phyloP scores from a whole-genome alignment of 2,329 filamentous ascomycete species.

The Botrytis medusae region DNA sequence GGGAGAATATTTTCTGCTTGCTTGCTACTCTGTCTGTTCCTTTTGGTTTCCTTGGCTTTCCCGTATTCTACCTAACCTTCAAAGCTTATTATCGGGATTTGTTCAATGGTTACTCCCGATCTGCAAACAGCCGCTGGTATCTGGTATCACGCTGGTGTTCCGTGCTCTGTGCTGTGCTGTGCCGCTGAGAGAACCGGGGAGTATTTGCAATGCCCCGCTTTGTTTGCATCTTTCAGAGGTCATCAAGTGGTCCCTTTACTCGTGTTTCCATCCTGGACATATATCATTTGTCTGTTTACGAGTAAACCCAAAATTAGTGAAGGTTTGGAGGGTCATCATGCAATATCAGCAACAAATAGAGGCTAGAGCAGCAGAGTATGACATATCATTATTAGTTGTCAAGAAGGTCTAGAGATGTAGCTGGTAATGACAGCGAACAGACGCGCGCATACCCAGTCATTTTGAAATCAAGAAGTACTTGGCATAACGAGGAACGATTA shows the following conservation, averaged over 20 bases:
- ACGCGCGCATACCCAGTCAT: background rate
- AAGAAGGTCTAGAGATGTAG: background rate
- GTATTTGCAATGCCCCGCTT: conserved; percentile 3
- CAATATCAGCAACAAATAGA: background rate
- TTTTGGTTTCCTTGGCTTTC: background rate
- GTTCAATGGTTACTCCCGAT: background rate
- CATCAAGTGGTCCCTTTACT: background rate
- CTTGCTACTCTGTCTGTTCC: background rate
- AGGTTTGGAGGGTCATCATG: background rate
- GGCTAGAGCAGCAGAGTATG: background rate
- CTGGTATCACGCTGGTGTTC: background rate
- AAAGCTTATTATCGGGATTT: background rate
- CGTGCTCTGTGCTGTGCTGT: background rate
- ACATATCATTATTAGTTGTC: background rate
- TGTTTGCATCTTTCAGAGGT: background rate
- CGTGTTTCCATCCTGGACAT: background rate
- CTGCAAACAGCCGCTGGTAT: conserved; percentile 1
- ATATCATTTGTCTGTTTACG: background rate
- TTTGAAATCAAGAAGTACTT: background rate
- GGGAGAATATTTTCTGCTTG: background rate
- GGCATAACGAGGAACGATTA: background rate
- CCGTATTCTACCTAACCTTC: background rate
- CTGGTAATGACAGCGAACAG: background rate
- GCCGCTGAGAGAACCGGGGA: background rate
- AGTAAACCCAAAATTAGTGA: background rate